A percentile compares a stretch with the other conserved stretches of the same genome.
phyloP scores from a whole-genome alignment of 164 flowering plant genomes.

The Annona cherimola region DNA sequence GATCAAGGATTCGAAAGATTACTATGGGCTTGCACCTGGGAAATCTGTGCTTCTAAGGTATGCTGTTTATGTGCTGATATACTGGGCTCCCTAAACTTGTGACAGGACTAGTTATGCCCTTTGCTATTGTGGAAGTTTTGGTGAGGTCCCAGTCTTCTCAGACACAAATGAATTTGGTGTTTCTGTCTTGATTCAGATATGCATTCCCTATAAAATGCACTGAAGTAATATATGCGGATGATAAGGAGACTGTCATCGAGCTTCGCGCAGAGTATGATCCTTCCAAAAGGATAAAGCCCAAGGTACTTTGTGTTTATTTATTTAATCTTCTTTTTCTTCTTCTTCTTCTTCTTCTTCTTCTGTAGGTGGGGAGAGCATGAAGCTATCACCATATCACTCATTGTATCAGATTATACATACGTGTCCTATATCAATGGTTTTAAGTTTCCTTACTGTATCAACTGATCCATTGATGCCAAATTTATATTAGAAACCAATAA shows the following conservation, averaged over 20 bases:
- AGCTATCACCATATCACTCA: too few relatives aligned
- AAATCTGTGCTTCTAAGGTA: constrained; percentile 91
- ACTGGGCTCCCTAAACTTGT: not conserved
- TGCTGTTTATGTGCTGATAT: not conserved
- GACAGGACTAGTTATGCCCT: not conserved
- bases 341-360: too few relatives aligned
- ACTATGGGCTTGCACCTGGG: constrained; percentile 98
- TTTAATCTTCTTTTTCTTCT: too few relatives aligned
- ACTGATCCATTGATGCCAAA: too few relatives aligned
- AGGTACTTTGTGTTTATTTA: constrained; percentile 34
- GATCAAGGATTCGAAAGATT: constrained; percentile 87
- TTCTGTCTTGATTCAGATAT: constrained; percentile 42
- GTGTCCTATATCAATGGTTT: too few relatives aligned
- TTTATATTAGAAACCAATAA: too few relatives aligned
- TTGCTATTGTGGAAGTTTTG: not conserved
- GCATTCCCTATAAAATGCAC: constrained; percentile 96
- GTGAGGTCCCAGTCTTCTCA: not conserved
- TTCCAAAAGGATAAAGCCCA: constrained; percentile 73
- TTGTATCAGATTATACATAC: too few relatives aligned
- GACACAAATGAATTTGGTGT: not conserved
- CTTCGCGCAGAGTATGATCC: constrained; percentile 88
- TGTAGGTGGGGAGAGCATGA: too few relatives aligned
- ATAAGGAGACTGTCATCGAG: constrained; percentile 71
- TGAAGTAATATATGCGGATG: constrained; percentile 68
- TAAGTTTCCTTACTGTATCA: too few relatives aligned